Percentiles rank a stretch among this genome's conserved stretches.
These are phyloP conservation scores for Boletus rex-veris DNA, from an alignment of 768 basidiomycete genomes.

Conservation along the genomic window DNA sequence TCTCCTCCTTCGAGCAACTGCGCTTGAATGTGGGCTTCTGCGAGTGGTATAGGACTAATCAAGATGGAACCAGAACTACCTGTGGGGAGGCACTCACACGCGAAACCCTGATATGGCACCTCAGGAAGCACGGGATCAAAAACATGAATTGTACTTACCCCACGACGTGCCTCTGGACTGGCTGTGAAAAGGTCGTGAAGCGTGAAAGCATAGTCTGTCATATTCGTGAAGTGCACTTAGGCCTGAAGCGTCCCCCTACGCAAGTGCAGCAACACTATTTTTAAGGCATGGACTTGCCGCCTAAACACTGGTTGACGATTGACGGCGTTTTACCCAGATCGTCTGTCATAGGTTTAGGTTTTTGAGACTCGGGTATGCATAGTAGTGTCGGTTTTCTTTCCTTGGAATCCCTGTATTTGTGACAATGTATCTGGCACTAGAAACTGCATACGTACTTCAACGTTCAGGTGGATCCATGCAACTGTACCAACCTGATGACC, in stretches of 20 bases:
- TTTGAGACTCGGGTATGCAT: too few relatives aligned
- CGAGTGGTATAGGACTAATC: slow-evolving; percentile 4
- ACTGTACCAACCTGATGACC: too few relatives aligned
- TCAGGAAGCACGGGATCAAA: slow-evolving; percentile 15
- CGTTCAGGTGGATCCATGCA: too few relatives aligned
- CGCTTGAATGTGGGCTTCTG: neutral
- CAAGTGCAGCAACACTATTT: neutral
- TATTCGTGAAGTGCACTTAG: slow-evolving; percentile 11
- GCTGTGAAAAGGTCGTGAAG: slow-evolving; percentile 9
- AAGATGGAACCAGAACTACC: neutral
- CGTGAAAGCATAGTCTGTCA: slow-evolving; percentile 23
- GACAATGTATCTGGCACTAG: too few relatives aligned
- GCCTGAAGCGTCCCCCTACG: slow-evolving; percentile 3
- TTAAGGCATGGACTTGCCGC: neutral
- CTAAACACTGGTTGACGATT: too few relatives aligned
- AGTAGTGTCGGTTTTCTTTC: neutral
- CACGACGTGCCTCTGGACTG: slow-evolving; percentile 8
- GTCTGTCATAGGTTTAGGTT: too few relatives aligned
- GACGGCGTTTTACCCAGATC: too few relatives aligned
- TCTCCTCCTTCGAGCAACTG: neutral
- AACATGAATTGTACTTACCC: neutral
- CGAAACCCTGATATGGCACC: slow-evolving; percentile 6
- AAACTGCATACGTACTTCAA: too few relatives aligned
- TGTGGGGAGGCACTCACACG: neutral
- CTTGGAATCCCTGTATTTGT: too few relatives aligned